Evolutionary conservation across 78 protist genomes (phyloP), one percentile per base, ranked within the genome.

Genomic region (Isochrysis galbana): DNA sequence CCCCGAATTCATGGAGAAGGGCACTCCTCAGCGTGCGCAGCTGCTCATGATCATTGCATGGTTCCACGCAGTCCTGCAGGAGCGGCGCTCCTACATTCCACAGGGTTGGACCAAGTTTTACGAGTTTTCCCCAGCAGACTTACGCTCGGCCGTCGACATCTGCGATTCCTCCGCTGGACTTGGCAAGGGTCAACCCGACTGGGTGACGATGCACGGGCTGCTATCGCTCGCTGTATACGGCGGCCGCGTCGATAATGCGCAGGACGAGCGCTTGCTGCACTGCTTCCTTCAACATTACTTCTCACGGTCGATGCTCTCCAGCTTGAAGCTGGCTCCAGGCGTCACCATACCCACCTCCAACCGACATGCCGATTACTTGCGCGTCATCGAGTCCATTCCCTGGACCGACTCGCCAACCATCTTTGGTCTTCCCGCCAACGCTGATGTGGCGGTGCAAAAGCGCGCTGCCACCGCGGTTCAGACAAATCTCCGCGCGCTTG

Each of bases 31-130:
- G 84, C 93, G 78, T 26, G 90, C 95, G 19, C 94, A 83, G 90
- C 67, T 93, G 39, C 93, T 91, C 69, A 94, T 97, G 91, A 83
- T 90, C 25, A 89, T 95, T 41, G 96, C 97, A n/a, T 96, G 95
- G 96, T 94, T 97, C 89, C 98, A 97, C 46, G 96, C 95, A 22
- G 21, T 97, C 36, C 77, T 97, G 88, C 98, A 96, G 89, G 98
- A 97, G 96, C 94, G 98, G 19, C 93, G 97, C 87, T 89, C 96
- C 32, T 97, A 93, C 94, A 84, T 95, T 38, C 98, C 98, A 55
- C 98, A 96, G 70, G 98, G 97, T 44, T 97, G 96, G 96, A 69
- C 93, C 88, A 95, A 95, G 92, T 94, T 93, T 48, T 96, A 97
- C 96, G 98, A 97, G 94, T 97, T 96, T 83, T 54, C 95, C 4